Base-by-base conservation (phyloP, 2,329 filamentous ascomycete genomes). In the Bipolaris bicolor region DNA sequence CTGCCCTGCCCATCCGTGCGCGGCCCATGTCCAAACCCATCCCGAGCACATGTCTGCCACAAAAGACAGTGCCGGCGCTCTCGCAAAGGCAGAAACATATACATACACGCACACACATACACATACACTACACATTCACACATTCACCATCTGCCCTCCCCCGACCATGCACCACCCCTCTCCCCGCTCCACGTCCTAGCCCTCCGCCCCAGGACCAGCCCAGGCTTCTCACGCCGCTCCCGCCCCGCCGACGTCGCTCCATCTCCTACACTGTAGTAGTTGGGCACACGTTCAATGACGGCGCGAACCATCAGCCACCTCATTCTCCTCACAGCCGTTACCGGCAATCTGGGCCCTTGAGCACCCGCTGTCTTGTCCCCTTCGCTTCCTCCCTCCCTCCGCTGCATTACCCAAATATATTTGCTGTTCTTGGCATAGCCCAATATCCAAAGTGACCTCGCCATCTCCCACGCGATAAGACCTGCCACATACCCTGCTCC, bases 261-360 rank as follows among this genome's bases (percentile, higher is more conserved):
- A 44, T 48, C 49, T 52, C 41, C 57, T 46, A 40, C 57, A 56
- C 39, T 55, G 61, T 63, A 62, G 62, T 31, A 31, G 29, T 31
- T 11, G 29, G 29, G 10, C 29, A 11, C 29, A 63, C 67, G 62
- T 71, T 76, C 75, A 78, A 78, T 78, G 76, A 78, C 76, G 65
- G 72, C 74, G 67, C 73, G 73, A 67, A 76, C 69, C 68, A 76
- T 76, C 64, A 68, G 74, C 68, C 74, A 77, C 63, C 75, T 78
- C 67, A 75, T 78, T 46, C 76, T 78, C 62, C 75, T 78, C 67
- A 65, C 73, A 60, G 73, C 74, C 68, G 69, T 75, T 55, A 71
- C 72, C 47, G 74, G 74, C 69, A 76, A 76, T 63, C 55, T 76
- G 57, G 73, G 73, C 51, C 73, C 72, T 55, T 71, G 61, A 69